Base-by-base conservation (phyloP, 176 grass and related monocot species). In the Leersia perrieri region DNA sequence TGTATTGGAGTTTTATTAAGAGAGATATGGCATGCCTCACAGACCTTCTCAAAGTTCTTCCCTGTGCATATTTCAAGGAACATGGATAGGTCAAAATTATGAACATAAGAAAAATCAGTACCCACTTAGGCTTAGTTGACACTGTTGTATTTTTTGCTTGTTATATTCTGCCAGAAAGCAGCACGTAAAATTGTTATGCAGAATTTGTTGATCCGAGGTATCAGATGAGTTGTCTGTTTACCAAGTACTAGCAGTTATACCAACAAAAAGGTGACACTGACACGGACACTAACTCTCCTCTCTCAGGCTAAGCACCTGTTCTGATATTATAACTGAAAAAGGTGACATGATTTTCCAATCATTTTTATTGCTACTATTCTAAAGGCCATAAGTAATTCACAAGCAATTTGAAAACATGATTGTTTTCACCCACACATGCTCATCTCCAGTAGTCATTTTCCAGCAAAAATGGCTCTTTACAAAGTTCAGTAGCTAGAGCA, bases 1-100 rank as follows among this genome's bases (percentile, higher is more conserved):
- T 93, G 96, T 79, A 99, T 91, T 22, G 97, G 90, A 15, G 90
- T 91, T 85, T 99, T 99, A 45, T 93, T 99, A 62, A 99, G 66
- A 73, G 93, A 95, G 76, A 99, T 88, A 63, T 83, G 93, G 60
- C 96, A 99, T 66, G 89, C 80, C 84, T 99, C 96, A n/a, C 92
- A 99, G 33, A 99, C 89, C 83, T 95, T 99, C 41, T 99, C 96
- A 28, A 95, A 95, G 62, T 61, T 88, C 83, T 99, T 99, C 25
- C 96, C 96, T 99, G 82, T 85, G 26, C 77, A 79, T 85, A 76
- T 29, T 72, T 62, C 4, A 78, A 31, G 5, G 53, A 25, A n/a
- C 22, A 58, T 58, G 53, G n/a, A 4, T 58, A 58, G 3, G 9
- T 58, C 20, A 66, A 32, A 62, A 66, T 7, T 36, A 58, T 58